phyloP scores from a whole-genome alignment of 352 stramenopile genomes.

The Globisporangium camurandrum region DNA sequence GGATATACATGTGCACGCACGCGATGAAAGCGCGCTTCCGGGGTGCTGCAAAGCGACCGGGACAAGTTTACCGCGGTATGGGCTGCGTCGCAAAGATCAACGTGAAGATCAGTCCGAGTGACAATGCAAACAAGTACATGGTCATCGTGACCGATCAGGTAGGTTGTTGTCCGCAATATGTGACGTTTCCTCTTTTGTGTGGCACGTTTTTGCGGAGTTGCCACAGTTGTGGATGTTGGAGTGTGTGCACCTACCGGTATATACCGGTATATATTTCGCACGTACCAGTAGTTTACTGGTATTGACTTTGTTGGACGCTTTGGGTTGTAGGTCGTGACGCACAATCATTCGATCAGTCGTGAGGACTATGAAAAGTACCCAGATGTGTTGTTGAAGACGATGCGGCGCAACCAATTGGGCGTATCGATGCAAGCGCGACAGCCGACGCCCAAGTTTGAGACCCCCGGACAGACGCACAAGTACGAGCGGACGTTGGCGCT shows the following conservation, averaged over 20 bases:
- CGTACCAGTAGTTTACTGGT: too few species aligned
- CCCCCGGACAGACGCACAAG: constrained; percentile 60
- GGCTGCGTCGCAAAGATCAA: constrained; percentile 85
- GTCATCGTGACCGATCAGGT: constrained; percentile 84
- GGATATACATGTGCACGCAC: constrained; percentile 88
- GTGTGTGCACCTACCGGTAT: not conserved
- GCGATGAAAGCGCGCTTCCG: constrained; percentile 80
- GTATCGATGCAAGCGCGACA: constrained; percentile 56
- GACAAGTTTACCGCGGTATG: constrained; percentile 78
- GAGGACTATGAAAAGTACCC: constrained; percentile 84
- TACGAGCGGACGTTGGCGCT: constrained; percentile 64
- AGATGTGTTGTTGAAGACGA: constrained; percentile 78
- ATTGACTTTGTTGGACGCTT: too few species aligned
- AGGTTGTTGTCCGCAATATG: not conserved
- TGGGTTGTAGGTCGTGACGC: constrained; percentile 65
- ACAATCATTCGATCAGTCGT: constrained; percentile 79
- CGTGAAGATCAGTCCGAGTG: constrained; percentile 78
- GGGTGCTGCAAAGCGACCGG: constrained; percentile 61
- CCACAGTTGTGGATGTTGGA: not conserved
- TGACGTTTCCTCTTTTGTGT: too few species aligned
- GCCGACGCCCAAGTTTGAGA: constrained; percentile 71
- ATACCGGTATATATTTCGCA: not conserved
- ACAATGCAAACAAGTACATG: constrained; percentile 82
- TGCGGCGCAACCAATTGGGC: constrained; percentile 68
- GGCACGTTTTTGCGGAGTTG: not conserved